Base-by-base conservation (phyloP, 2,329 filamentous ascomycete species). In the Allantophomopsis cytisporea region DNA sequence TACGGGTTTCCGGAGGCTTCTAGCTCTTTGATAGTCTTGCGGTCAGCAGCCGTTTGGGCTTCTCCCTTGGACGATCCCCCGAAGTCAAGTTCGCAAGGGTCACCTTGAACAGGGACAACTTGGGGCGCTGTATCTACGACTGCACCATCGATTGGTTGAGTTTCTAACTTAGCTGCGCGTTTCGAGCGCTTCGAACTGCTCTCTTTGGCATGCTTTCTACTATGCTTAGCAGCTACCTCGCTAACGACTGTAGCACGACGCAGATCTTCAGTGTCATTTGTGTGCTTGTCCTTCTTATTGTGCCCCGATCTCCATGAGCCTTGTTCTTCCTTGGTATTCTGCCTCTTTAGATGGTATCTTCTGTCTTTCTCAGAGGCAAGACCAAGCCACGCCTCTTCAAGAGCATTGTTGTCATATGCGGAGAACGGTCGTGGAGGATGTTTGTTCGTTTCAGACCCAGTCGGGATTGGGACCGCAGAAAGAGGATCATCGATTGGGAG, bases 401-500 rank as follows among this genome's bases (percentile, higher is more conserved):
- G 65, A 2, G 80, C 76, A 47, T 79, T 75, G 48, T 89, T 93
- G 60, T 94, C 87, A 42, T 75, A 77, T 4, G 68, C 68, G 0
- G 83, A 81, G 58, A 94, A 94, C 0, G 87, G 85, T 34, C 83
- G 76, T 7, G 86, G 73, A 36, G 76, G 72, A 30, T 71, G 68
- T 49, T 71, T 78, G 28, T 67, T 59, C 40, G 68, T 58, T 38
- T 79, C 61, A 55, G 66, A 45, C 56, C 69, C 50, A 17, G 58
- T 58, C 54, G 72, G 55, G 57, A 75, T 53, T 61, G 69, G 58
- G 10, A 66, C 61, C 2, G 80, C 73, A 8, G 82, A 85, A n/a
- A 94, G 69, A 17, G 85, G 85, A 53, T 94, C 87, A 53, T 94
- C 87, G 54, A 94, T 87, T 21, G 86, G 80, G 37, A 89, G 71